Evolutionary conservation across 2,329 filamentous ascomycete genomes (phyloP).

Genomic region (Bimuria novae-zelandiae): DNA sequence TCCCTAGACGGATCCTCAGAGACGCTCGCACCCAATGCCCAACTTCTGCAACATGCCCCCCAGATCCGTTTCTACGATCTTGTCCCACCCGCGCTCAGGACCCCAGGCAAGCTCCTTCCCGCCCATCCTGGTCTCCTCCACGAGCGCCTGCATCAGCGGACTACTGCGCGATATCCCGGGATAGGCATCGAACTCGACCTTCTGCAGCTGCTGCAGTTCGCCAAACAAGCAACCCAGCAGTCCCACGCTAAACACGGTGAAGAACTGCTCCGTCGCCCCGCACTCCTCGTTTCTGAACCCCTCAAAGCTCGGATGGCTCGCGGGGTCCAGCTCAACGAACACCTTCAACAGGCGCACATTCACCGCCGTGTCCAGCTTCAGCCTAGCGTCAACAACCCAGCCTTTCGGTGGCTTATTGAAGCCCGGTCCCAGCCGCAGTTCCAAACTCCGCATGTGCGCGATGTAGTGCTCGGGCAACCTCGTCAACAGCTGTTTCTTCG

Average conservation of each 20-base stretch:
- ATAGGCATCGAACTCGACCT: slow-evolving; percentile 73
- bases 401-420: slow-evolving; percentile 72
- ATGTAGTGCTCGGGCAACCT: slow-evolving; percentile 67
- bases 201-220: slow-evolving; percentile 60
- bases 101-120: slow-evolving; percentile 68
- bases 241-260: slow-evolving; percentile 66
- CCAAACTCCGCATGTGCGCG: slow-evolving; percentile 63
- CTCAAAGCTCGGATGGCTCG: slow-evolving; percentile 64
- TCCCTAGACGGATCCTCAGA: too few species aligned
- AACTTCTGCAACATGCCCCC: slow-evolving; percentile 33
- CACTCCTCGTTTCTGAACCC: slow-evolving; percentile 63
- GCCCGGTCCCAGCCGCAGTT: slow-evolving; percentile 73
- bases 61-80: slow-evolving; percentile 37
- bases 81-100: slow-evolving; percentile 66
- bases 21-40: slow-evolving; percentile 18
- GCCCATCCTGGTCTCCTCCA: slow-evolving; percentile 56
- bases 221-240: slow-evolving; percentile 63
- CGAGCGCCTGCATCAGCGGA: slow-evolving; percentile 65
- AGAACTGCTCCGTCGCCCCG: slow-evolving; percentile 65
- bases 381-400: slow-evolving; percentile 68
- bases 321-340: slow-evolving; percentile 75
- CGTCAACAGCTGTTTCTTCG: slow-evolving; percentile 71
- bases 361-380: slow-evolving; percentile 67
- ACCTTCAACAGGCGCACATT: slow-evolving; percentile 65
- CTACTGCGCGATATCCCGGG: slow-evolving; percentile 67